These are phyloP conservation scores for Rhododendron williamsianum DNA, from an alignment of 148 eudicot genomes.

Conservation along the genomic window DNA sequence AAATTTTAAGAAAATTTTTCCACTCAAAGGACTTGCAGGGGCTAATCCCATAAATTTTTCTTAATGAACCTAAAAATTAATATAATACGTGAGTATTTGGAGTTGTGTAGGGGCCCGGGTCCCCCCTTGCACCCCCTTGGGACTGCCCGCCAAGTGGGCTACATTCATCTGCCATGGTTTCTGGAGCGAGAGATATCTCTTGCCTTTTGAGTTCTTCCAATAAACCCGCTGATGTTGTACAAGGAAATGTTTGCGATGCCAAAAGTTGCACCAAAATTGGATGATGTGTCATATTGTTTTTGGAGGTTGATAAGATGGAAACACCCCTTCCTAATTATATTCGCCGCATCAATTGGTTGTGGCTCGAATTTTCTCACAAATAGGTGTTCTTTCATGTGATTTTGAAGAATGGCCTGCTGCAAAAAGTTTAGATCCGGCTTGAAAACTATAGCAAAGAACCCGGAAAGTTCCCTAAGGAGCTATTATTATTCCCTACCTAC, in stretches of 20 bases:
- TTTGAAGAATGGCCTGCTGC: background rate
- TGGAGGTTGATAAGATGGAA: background rate
- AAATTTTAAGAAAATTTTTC: background rate
- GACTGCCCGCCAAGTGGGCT: background rate
- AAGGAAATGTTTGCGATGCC: background rate
- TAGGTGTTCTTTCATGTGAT: background rate
- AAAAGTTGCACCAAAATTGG: background rate
- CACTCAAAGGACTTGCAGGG: no score
- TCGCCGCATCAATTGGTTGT: background rate
- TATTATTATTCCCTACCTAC: background rate
- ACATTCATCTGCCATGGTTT: background rate
- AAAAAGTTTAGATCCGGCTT: background rate
- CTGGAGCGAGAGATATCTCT: background rate
- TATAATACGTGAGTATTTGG: no score
- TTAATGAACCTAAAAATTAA: background rate
- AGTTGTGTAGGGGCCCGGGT: no score
- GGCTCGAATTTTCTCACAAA: background rate
- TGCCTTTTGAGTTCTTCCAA: background rate
- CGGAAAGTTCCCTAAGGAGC: background rate
- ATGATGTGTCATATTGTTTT: background rate
- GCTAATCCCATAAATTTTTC: background rate
- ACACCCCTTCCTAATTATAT: background rate
- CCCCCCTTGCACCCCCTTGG: background rate
- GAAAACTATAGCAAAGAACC: background rate
- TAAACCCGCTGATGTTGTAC: background rate